These are phyloP conservation scores for Curvularia hawaiiensis DNA, from an alignment of 2,329 filamentous ascomycete species.

Conservation along the genomic window DNA sequence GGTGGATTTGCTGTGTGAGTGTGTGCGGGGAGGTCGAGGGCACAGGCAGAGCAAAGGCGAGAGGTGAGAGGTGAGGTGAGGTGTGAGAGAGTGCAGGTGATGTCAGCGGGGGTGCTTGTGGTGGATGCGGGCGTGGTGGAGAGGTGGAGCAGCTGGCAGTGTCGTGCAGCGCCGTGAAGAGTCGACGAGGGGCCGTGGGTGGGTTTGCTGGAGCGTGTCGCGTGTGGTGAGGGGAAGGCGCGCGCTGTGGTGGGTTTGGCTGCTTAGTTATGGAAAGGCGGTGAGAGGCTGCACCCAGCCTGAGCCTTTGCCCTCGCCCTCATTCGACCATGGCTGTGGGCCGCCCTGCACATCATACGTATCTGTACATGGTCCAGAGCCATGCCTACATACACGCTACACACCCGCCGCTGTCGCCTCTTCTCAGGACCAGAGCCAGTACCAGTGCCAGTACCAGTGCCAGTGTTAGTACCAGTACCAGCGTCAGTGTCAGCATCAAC, in stretches of 20 bases:
- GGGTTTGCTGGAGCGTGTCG: constrained; percentile 1
- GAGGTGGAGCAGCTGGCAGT: neutral
- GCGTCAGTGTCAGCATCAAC: too few relatives aligned
- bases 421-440: too few relatives aligned
- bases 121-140: neutral
- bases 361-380: neutral
- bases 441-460: too few relatives aligned
- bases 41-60: too few relatives aligned
- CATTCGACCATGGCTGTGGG: neutral
- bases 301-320: neutral
- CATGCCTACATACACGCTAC: too few relatives aligned
- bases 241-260: neutral
- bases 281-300: constrained; percentile 1
- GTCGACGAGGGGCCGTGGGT: neutral
- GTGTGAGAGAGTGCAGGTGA: neutral
- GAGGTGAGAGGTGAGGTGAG: neutral
- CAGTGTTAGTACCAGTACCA: too few relatives aligned
- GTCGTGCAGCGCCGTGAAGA: neutral
- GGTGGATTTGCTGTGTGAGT: neutral
- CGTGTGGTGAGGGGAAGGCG: constrained; percentile 1
- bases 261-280: constrained; percentile 15
- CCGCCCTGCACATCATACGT: neutral
- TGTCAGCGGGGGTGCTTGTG: neutral
- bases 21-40: too few relatives aligned
- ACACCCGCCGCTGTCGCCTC: too few relatives aligned